phyloP scores from a whole-genome alignment of 139 green algal genomes.

The Chlorella sp. region DNA sequence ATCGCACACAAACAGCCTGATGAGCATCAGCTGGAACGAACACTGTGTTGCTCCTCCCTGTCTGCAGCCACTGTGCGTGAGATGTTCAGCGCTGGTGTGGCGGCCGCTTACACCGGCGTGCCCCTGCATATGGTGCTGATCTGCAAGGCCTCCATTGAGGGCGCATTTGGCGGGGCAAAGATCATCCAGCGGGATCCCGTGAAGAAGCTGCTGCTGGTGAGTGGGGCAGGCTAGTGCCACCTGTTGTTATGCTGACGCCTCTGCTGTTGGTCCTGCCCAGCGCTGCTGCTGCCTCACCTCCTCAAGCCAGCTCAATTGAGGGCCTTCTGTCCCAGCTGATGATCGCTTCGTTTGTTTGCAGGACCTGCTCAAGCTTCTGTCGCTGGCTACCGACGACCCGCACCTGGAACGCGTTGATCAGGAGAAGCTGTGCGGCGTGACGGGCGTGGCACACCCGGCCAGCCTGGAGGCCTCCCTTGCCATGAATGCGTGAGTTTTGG shows the following conservation, averaged over 20 bases:
- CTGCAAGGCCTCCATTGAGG: background rate
- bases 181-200: background rate
- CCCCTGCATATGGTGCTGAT: background rate
- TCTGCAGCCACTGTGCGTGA: conserved; percentile 12
- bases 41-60: no score
- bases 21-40: no score
- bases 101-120: conserved; percentile 3
- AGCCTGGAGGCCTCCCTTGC: background rate
- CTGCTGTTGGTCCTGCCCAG: no score
- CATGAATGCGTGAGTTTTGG: no score
- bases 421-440: background rate
- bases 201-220: background rate
- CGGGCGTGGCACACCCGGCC: background rate
- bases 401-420: background rate
- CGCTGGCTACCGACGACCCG: background rate
- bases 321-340: no score
- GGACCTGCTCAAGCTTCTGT: conserved; percentile 7
- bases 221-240: background rate
- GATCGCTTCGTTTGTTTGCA: no score
- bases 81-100: conserved; percentile 9
- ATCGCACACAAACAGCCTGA: no score
- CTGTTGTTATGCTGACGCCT: background rate
- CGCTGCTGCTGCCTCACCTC: background rate
- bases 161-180: background rate
- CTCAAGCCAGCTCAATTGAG: no score